Percentiles rank a stretch among this genome's conserved stretches.
These are phyloP conservation scores for Eustoma russellianum DNA, from an alignment of 257 asterid species.

Conservation along the genomic window DNA sequence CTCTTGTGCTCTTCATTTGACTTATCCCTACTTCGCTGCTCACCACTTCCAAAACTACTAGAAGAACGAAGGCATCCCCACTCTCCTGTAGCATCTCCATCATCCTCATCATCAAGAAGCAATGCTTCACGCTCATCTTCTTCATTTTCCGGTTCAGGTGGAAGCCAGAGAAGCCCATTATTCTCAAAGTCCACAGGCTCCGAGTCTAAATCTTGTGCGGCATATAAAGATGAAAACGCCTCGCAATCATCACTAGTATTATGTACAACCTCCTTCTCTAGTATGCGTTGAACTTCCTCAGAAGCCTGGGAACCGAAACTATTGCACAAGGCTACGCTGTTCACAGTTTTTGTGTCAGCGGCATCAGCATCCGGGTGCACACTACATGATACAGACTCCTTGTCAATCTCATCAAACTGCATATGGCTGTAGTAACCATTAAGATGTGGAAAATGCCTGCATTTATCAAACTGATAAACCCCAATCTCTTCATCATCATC, in stretches of 20 bases:
- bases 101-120: slow-evolving; percentile 64
- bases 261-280: slow-evolving; percentile 32
- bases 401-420: slow-evolving; percentile 39
- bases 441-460: slow-evolving; percentile 38
- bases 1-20: slow-evolving; percentile 82
- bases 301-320: slow-evolving; percentile 36
- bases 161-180: slow-evolving; percentile 91
- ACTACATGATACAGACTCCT: slow-evolving; percentile 41
- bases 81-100: slow-evolving; percentile 74
- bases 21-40: slow-evolving; percentile 64
- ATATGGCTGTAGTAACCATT: slow-evolving; percentile 48
- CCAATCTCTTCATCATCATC: slow-evolving; percentile 72
- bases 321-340: slow-evolving; percentile 31
- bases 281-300: slow-evolving; percentile 48
- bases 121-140: slow-evolving; percentile 78
- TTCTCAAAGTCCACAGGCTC: slow-evolving; percentile 88
- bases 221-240: slow-evolving; percentile 61
- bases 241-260: slow-evolving; percentile 68
- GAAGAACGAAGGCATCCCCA: slow-evolving; percentile 63
- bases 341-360: slow-evolving; percentile 33
- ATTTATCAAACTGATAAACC: slow-evolving; percentile 31
- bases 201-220: slow-evolving; percentile 47
- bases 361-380: slow-evolving; percentile 61
- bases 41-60: slow-evolving; percentile 80
- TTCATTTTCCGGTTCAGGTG: slow-evolving; percentile 97